Evolutionary conservation across 2,329 filamentous ascomycete species (phyloP), one percentile per base, ranked within the genome.

Genomic region (Penicillium sp.): DNA sequence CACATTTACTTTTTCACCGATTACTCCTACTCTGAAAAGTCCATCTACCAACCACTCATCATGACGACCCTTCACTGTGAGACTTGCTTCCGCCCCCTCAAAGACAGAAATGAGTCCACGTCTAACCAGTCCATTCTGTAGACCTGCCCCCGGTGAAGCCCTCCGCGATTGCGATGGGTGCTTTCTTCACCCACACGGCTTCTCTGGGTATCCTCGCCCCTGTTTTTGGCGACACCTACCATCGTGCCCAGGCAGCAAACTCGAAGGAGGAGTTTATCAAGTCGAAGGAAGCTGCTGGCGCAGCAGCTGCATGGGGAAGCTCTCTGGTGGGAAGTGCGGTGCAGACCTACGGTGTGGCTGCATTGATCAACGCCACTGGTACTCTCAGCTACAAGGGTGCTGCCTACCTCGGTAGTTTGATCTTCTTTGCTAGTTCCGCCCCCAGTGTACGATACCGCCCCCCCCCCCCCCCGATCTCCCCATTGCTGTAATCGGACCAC

Each of bases 361-460:
- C 90, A 55, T 78, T 95, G 60, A 87, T 92, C 80, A 97, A 97
- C 73, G 90, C 91, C 60, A 97, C 92, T 37, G 91, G 89, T 59
- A 96, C 92, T 47, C 80, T 97, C 57, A 90, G 83, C 76, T 97
- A 97, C 81, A 97, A 95, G 83, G 93, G 93, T 63, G 90, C 93
- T 56, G 89, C 92, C 49, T 97, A 96, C 78, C 80, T 97, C 54
- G 93, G 93, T 61, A 81, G 81, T 53, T 78, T 97, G 70, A 87
- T 97, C 79, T 97, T 97, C 81, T 81, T 90, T 58, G 92, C 92
- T 62, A 91, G 86, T 62, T 85, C 89, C 66, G 91, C 90, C 65
- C 92, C 92, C 59, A 83, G 84, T 53, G 89, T 95, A 83, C 61
- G 85, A 37, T 20, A 18, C 15, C 1, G 15, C 15, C 15, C 8